Evolutionary conservation across 768 basidiomycete species (phyloP).

Genomic region (Cytidiella melzeri): DNA sequence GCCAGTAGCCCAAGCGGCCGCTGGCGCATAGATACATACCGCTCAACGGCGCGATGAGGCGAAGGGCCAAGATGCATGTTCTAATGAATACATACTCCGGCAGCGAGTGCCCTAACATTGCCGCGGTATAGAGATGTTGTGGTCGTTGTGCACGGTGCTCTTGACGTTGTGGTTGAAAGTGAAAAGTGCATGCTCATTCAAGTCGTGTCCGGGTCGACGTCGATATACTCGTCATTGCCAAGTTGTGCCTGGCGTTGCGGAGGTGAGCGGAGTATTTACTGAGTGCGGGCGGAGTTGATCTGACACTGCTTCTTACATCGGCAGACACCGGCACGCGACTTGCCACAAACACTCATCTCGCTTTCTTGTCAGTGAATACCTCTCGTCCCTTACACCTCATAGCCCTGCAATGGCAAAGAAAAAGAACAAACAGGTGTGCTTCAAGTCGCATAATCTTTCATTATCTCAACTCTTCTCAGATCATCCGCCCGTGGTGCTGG

Average conservation of each 20-base stretch:
- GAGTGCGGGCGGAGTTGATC: no score
- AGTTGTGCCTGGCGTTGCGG: no score
- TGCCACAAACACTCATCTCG: slow-evolving; percentile 7
- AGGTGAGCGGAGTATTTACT: no score
- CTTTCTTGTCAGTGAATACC: not conserved
- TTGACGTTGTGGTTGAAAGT: not conserved
- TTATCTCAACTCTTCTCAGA: slow-evolving; percentile 32
- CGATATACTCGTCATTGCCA: not conserved
- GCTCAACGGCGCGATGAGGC: slow-evolving; percentile 45
- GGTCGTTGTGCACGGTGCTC: not conserved
- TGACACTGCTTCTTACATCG: no score
- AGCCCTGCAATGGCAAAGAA: slow-evolving; percentile 50
- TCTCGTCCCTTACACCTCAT: no score
- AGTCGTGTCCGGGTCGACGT: not conserved
- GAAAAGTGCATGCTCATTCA: not conserved
- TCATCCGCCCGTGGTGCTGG: slow-evolving; percentile 96
- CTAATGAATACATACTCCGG: slow-evolving; percentile 52
- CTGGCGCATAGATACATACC: slow-evolving; percentile 29
- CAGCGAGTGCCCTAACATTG: slow-evolving; percentile 28
- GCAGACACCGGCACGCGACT: no score
- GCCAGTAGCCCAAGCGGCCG: slow-evolving; percentile 20
- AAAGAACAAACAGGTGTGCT: slow-evolving; percentile 44
- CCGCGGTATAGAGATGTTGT: not conserved
- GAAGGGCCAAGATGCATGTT: slow-evolving; percentile 37
- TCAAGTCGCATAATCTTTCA: not conserved